Conservation (phyloP, 2,329 filamentous ascomycete genomes). For the Emericellopsis cladophorae region DNA sequence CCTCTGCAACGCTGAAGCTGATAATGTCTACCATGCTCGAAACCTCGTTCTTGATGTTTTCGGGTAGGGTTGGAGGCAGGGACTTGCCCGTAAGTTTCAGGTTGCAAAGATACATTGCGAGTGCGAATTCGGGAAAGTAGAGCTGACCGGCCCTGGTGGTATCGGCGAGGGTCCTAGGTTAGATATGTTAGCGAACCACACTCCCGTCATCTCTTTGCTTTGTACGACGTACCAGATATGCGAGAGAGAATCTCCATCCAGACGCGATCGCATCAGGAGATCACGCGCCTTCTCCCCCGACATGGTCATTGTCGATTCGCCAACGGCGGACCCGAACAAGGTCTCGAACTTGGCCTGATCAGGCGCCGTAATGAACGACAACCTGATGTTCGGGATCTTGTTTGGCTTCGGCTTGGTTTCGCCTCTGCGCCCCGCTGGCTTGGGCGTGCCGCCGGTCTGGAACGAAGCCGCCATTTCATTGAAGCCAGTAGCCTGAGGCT, state of each 20-base stretch:
- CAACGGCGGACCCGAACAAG: constrained; percentile 89
- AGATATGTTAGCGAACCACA: constrained; percentile 6
- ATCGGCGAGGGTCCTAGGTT: constrained; percentile 69
- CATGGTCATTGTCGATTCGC: constrained; percentile 71
- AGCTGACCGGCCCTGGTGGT: constrained; percentile 94
- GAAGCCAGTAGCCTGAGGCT: constrained; percentile 55
- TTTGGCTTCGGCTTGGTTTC: constrained; percentile 40
- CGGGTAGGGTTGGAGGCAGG: constrained; percentile 62
- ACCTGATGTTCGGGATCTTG: constrained; percentile 84
- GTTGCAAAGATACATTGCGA: constrained; percentile 98
- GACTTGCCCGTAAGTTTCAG: constrained; percentile 78
- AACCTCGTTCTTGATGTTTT: constrained; percentile 87
- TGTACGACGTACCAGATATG: constrained; percentile 65
- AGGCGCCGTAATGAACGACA: constrained; percentile 90
- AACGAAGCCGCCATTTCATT: constrained; percentile 56
- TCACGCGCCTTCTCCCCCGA: constrained; percentile 89
- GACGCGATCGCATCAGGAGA: constrained; percentile 73
- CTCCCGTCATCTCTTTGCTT: background rate
- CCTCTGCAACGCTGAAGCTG: constrained; percentile 81
- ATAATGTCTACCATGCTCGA: constrained; percentile 99
- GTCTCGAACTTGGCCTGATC: constrained; percentile 98
- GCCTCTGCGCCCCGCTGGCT: constrained; percentile 30
- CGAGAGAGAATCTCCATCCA: constrained; percentile 76
- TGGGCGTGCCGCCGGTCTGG: constrained; percentile 34
- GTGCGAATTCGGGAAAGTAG: constrained; percentile 92